Percentiles rank a stretch among this genome's conserved stretches.
Conservation (phyloP, 805 yeast genomes). For the baker's yeast (Saccharomyces cerevisiae) region DNA sequence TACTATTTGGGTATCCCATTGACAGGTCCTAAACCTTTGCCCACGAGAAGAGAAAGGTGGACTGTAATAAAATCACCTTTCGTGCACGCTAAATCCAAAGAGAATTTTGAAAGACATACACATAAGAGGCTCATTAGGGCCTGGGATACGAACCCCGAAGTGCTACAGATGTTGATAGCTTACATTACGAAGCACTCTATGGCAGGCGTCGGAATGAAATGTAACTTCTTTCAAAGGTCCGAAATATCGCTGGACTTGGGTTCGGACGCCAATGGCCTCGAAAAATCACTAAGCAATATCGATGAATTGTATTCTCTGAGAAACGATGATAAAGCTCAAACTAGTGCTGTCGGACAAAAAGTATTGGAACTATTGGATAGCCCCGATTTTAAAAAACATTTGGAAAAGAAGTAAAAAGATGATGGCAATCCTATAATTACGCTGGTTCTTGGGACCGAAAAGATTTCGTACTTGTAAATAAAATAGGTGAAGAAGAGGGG, state of each 20-base stretch:
- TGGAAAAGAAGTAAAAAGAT: conserved; percentile 10
- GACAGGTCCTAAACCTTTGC: conserved; percentile 59
- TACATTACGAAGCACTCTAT: conserved; percentile 68
- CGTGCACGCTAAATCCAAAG: conserved; percentile 88
- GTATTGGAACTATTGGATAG: conserved; percentile 65
- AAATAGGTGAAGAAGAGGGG: background rate
- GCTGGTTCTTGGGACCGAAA: background rate
- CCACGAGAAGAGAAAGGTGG: conserved; percentile 75
- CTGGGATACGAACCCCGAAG: conserved; percentile 80
- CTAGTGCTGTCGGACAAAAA: conserved; percentile 32
- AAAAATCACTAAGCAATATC: background rate
- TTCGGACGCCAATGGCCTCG: background rate
- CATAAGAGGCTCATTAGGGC: conserved; percentile 64
- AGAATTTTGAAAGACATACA: conserved; percentile 86
- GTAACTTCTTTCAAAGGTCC: conserved; percentile 52
- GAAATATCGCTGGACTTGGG: conserved; percentile 33
- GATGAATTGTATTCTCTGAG: background rate
- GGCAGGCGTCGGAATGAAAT: conserved; percentile 78
- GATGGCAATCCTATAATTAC: background rate
- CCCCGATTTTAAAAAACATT: conserved; percentile 57
- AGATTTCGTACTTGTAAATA: background rate
- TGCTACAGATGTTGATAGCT: conserved; percentile 72
- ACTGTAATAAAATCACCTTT: conserved; percentile 91
- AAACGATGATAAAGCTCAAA: background rate
- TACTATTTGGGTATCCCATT: conserved; percentile 84